phyloP scores from a whole-genome alignment of 352 stramenopile genomes.

The Globisporangium spinosum region DNA sequence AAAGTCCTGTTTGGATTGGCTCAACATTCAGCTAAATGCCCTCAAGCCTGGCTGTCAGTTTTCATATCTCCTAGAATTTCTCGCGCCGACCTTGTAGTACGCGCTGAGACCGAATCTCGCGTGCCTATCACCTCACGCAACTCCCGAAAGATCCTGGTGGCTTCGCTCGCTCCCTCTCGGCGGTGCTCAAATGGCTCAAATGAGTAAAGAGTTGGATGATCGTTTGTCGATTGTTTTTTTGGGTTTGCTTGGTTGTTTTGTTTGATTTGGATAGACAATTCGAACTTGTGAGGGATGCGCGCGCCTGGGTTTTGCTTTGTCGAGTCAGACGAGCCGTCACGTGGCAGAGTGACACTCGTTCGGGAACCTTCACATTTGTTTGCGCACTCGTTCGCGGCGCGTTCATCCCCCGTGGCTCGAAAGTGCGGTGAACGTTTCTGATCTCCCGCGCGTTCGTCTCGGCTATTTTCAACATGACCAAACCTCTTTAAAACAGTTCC shows the following conservation, averaged over 20 bases:
- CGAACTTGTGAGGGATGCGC: neutral
- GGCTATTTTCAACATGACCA: neutral
- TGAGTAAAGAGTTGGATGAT: neutral
- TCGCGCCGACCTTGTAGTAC: neutral
- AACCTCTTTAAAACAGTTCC: too few species aligned
- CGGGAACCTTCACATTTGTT: neutral
- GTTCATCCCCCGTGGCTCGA: neutral
- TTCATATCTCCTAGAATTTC: neutral
- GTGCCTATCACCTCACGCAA: neutral
- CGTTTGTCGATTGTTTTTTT: neutral
- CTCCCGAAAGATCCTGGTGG: neutral
- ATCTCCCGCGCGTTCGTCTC: neutral
- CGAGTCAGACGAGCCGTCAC: neutral
- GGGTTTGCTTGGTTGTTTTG: neutral
- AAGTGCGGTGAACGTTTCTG: neutral
- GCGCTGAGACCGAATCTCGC: neutral
- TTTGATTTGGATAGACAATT: slow-evolving; percentile 2
- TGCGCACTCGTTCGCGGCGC: neutral
- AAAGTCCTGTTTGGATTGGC: neutral
- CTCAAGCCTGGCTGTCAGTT: neutral
- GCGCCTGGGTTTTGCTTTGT: neutral
- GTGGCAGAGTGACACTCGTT: neutral
- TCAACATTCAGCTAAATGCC: neutral
- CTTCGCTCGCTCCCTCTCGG: neutral
- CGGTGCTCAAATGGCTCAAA: neutral